Evolutionary conservation across 2,329 filamentous ascomycete genomes (phyloP), one percentile per base, ranked within the genome.

Genomic region (Chalaropsis thielavioides): DNA sequence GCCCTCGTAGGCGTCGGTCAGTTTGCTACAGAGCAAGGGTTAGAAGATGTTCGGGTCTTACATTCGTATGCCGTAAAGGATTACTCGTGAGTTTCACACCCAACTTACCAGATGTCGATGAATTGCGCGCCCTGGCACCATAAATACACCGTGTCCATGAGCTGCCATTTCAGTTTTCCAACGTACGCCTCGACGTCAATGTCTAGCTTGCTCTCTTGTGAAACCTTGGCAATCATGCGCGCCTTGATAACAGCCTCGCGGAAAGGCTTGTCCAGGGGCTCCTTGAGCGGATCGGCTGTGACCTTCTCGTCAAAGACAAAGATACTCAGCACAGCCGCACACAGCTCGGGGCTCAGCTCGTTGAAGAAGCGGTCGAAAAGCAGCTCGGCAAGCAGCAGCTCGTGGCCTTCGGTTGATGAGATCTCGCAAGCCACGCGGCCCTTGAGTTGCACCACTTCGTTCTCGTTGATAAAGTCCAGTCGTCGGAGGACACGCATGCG

Each of bases 311-410:
- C 95, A 70, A 97, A 96, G 69, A 99, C 94, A 77, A 99, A 97
- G 72, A 90, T 92, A 71, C 90, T 95, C 67, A 99, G 81, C 5
- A 92, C 84, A 0, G 92, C 83, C 0, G 94, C 94, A 70, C 87
- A 89, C 69, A 92, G 83, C 74, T 97, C 92, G 0, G 94, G 91
- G 0, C 86, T 86, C 54, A 97, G 79, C 72, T 96, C 92, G 73
- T 97, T 99, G 82, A 99, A 99, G 81, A 96, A 97, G 46, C 92
- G 85, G 74, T 97, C 95, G 76, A 99, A 97, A 0, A 99, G 82
- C 35, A 99, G 80, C 75, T 99, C 94, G 13, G 89, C 91, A 4
- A 99, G 82, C 69, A 99, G 85, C 51, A 99, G 80, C 74, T 99
- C 95, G 72, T 99, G 94, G 43, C 92, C 94, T 70, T 87, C 84